These are phyloP conservation scores for Creolimax fragrantissima DNA, from an alignment of 78 protist genomes.

Conservation along the genomic window DNA sequence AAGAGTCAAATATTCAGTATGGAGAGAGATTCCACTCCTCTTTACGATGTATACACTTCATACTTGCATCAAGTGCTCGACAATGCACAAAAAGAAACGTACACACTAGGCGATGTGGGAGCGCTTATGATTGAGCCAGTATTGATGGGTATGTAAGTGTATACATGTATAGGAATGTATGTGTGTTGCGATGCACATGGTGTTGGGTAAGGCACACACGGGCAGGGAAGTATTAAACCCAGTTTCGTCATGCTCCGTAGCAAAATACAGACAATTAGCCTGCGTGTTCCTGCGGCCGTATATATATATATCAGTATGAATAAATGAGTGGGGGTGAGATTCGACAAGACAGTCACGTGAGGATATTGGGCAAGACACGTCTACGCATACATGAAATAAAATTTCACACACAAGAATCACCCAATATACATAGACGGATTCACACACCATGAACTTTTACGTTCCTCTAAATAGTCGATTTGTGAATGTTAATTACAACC, in stretches of 20 bases:
- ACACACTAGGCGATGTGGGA: conserved; percentile 1
- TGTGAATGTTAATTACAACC: too few species aligned
- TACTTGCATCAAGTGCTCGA: background rate
- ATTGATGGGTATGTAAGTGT: background rate
- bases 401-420: background rate
- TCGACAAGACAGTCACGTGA: too few species aligned
- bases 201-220: too few species aligned
- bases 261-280: too few species aligned
- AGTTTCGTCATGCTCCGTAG: too few species aligned
- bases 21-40: background rate
- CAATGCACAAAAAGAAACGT: background rate
- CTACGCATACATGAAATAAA: too few species aligned
- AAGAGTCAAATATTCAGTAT: background rate
- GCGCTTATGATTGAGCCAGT: conserved; percentile 15
- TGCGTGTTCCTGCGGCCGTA: too few species aligned
- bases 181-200: background rate
- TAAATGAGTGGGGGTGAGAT: too few species aligned
- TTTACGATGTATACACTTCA: background rate
- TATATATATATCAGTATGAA: too few species aligned
- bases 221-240: too few species aligned
- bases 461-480: background rate
- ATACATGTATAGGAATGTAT: background rate
- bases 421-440: background rate
- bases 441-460: background rate
- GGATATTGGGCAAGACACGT: too few species aligned